These are phyloP conservation scores for Myrmaecium sp. DNA, from an alignment of 2,329 filamentous ascomycete species.

Conservation along the genomic window DNA sequence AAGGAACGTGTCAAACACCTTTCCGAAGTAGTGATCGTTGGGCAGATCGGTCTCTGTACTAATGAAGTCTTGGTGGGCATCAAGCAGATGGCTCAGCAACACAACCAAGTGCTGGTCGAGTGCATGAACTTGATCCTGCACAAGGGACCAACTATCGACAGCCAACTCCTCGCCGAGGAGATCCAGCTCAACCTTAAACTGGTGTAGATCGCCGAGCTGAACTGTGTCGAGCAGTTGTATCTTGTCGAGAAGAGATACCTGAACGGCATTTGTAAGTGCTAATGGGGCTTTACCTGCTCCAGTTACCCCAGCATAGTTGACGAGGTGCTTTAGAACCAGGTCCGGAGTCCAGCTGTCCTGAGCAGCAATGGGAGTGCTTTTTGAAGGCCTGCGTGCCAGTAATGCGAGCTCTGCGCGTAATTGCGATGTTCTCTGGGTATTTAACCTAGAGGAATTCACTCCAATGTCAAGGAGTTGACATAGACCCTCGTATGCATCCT, in stretches of 20 bases:
- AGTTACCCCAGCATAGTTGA: too few species aligned
- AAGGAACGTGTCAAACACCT: conserved; percentile 11
- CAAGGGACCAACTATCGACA: conserved; percentile 17
- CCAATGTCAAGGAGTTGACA: conserved; percentile 18
- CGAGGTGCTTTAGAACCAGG: too few species aligned
- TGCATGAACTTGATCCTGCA: conserved; percentile 12
- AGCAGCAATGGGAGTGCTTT: conserved; percentile 7
- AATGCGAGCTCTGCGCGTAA: conserved; percentile 14
- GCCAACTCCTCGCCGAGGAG: conserved; percentile 20
- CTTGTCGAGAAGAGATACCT: conserved; percentile 1
- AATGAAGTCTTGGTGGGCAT: conserved; percentile 9
- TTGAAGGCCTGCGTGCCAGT: conserved; percentile 20
- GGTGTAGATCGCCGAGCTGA: conserved; percentile 20
- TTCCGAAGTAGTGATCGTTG: conserved; percentile 16
- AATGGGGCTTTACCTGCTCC: conserved; percentile 2
- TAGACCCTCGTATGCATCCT: conserved; percentile 19
- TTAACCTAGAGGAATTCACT: conserved; percentile 3
- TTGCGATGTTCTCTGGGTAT: too few species aligned
- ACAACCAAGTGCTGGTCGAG: conserved; percentile 13
- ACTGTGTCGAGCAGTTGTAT: conserved; percentile 14
- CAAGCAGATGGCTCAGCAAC: conserved; percentile 9
- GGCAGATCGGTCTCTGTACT: neutral
- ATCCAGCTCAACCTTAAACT: conserved; percentile 24
- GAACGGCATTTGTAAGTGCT: conserved; percentile 1
- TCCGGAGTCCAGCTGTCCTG: neutral